Evolutionary conservation across 2,329 filamentous ascomycete species (phyloP).

Genomic region (Fusarium haematococcum): DNA sequence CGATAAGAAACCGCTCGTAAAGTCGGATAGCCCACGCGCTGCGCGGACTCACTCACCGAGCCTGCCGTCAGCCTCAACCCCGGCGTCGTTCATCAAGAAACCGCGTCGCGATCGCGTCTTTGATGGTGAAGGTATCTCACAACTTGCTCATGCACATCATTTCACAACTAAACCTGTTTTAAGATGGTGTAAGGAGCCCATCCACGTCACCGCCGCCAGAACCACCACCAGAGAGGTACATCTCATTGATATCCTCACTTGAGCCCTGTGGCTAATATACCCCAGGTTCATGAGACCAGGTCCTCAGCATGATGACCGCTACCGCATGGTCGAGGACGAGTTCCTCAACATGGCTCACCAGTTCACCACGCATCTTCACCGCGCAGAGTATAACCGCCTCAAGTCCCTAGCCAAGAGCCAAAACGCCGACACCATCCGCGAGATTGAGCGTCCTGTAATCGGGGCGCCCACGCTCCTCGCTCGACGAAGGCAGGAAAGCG

Average conservation of each 20-base stretch:
- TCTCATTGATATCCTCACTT: not conserved
- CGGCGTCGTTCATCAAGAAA: constrained; percentile 21
- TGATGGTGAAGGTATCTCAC: constrained; percentile 39
- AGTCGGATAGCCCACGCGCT: constrained; percentile 15
- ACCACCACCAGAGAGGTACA: constrained; percentile 60
- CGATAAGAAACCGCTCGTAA: constrained; percentile 12
- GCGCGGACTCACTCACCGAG: constrained; percentile 9
- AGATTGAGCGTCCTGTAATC: constrained; percentile 65
- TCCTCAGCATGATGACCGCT: constrained; percentile 75
- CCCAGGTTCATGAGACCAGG: constrained; percentile 73
- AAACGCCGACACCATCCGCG: constrained; percentile 64
- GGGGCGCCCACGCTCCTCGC: constrained; percentile 48
- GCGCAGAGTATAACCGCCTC: constrained; percentile 79
- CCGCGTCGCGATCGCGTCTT: constrained; percentile 36
- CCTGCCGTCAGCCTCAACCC: constrained; percentile 12
- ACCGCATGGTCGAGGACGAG: constrained; percentile 88
- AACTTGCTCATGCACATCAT: not conserved
- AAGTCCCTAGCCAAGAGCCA: constrained; percentile 67
- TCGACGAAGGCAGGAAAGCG: constrained; percentile 35
- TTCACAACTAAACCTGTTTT: not conserved
- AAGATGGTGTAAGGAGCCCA: constrained; percentile 50
- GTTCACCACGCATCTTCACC: constrained; percentile 81
- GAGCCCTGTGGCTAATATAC: not conserved
- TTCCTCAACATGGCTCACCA: constrained; percentile 73
- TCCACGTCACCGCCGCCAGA: constrained; percentile 66